phyloP scores from a whole-genome alignment of 768 basidiomycete species.

The Phlebiopsis gigantea region DNA sequence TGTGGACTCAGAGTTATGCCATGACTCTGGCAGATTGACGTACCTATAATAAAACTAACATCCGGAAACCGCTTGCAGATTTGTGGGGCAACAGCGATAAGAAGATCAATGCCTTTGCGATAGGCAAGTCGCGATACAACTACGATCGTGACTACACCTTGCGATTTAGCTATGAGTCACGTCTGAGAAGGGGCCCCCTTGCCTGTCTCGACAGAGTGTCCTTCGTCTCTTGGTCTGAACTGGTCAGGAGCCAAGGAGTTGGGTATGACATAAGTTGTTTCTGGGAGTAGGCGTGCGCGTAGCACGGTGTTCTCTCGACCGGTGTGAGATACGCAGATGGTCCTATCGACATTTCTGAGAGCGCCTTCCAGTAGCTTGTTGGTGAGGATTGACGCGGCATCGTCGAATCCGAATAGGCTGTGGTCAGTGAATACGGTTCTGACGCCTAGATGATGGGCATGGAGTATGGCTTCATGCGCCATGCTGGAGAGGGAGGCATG shows the following conservation, averaged over 20 bases:
- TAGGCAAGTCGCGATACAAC: slow-evolving; percentile 89
- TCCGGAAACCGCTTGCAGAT: slow-evolving; percentile 84
- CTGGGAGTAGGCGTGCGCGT: slow-evolving; percentile 64
- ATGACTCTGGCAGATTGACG: slow-evolving; percentile 14
- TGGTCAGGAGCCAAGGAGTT: slow-evolving; percentile 85
- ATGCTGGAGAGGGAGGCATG: slow-evolving; percentile 89
- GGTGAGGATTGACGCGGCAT: slow-evolving; percentile 94
- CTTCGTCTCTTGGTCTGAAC: slow-evolving; percentile 59
- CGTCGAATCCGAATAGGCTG: slow-evolving; percentile 93
- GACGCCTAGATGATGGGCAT: slow-evolving; percentile 81
- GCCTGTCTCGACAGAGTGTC: slow-evolving; percentile 12
- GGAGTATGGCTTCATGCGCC: slow-evolving; percentile 89
- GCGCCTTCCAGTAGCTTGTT: slow-evolving; percentile 91
- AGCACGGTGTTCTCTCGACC: slow-evolving; percentile 98
- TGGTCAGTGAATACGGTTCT: slow-evolving; percentile 97
- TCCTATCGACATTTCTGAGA: slow-evolving; percentile 86
- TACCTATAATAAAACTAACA: slow-evolving; percentile 85
- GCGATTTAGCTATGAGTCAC: no score
- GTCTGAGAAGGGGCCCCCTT: not conserved
- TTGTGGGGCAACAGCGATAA: slow-evolving; percentile 86
- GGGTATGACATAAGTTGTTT: slow-evolving; percentile 86
- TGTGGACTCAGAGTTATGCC: not conserved
- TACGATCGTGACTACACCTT: slow-evolving; percentile 89
- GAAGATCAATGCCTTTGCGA: slow-evolving; percentile 92
- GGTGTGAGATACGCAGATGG: slow-evolving; percentile 95